Base-by-base conservation (phyloP, 208 protist genomes). In the Trypanosoma conorhini region DNA sequence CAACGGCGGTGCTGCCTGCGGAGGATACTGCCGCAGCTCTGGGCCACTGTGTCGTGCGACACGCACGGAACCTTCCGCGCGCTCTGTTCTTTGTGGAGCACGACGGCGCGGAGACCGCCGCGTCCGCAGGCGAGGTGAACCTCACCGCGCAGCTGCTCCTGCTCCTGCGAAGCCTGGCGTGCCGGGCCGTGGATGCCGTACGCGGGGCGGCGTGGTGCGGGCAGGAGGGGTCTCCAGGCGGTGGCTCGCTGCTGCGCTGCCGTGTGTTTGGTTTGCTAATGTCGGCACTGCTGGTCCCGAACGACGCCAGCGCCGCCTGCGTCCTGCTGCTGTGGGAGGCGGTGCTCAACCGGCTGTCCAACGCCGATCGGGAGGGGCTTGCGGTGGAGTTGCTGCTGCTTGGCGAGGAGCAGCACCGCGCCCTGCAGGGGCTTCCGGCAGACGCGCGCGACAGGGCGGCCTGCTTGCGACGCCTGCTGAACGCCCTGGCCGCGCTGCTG, bases 251-350 rank as follows among this genome's bases (percentile, higher is more conserved):
- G 0, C 44, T 68, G 42, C 62, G 63, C 22, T 63, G 13, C 31
- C 50, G 54, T 30, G 38, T 62, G 30, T 72, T 77, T 55, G 35
- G 57, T 65, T 24, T 77, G 22, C 48, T 77, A 1, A 57, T 77
- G 19, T 35, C 65, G 22, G 72, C 72, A 5, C 65, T 77, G 33
- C 62, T 72, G 54, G 72, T 72, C 5, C 65, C 65, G 59, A 67
- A 70, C 40, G 60, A 61, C 51, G 12, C 59, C 26, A 77, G 72
- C 42, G 46, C 48, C 19, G 72, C 65, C 17, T 57, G 65, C 28
- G 72, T 77, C 8, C 42, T 77, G 26, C 31, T 72, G 12, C 61
- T 72, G 52, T 77, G 72, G 72, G 72, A 68, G 58, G 40, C 72
- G 10, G 65, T 62, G 22, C 28, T 77, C 12, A 24, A 44, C 48